phyloP scores from a whole-genome alignment of 2,329 filamentous ascomycete species.

The Alternaria viburni region DNA sequence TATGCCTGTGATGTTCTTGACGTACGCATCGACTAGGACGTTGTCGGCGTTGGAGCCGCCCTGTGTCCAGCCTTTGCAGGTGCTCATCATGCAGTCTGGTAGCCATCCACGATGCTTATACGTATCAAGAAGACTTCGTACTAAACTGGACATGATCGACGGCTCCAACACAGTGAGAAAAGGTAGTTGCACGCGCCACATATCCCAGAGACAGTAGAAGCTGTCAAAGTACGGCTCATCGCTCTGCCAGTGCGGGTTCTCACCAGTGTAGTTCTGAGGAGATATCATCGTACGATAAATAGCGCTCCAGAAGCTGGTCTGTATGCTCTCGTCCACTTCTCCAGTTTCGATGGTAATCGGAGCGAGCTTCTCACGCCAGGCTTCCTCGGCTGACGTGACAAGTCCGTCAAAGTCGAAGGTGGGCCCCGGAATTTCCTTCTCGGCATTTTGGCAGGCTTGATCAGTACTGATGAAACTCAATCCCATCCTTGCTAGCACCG shows the following conservation, averaged over 20 bases:
- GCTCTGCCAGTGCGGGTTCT: conserved; percentile 55
- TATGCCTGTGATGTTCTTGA: conserved; percentile 67
- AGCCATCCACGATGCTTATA: conserved; percentile 75
- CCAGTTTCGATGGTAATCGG: conserved; percentile 48
- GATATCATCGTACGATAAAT: conserved; percentile 55
- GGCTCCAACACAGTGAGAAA: conserved; percentile 74
- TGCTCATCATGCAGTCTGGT: conserved; percentile 78
- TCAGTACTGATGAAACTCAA: conserved; percentile 71
- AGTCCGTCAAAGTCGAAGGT: conserved; percentile 67
- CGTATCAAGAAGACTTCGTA: conserved; percentile 73
- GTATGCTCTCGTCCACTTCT: conserved; percentile 45
- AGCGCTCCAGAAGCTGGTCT: conserved; percentile 53
- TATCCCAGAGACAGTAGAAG: conserved; percentile 67
- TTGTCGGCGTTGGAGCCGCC: conserved; percentile 78
- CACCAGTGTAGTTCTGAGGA: conserved; percentile 56
- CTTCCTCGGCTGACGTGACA: conserved; percentile 49
- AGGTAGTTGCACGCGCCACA: conserved; percentile 62
- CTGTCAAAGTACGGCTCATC: conserved; percentile 56
- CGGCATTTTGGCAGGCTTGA: conserved; percentile 72
- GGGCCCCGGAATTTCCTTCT: conserved; percentile 67
- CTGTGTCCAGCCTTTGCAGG: conserved; percentile 76
- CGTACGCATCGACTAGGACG: conserved; percentile 70
- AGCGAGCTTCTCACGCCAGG: conserved; percentile 50
- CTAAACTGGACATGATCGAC: conserved; percentile 66
- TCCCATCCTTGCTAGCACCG: conserved; percentile 70